Conservation (phyloP, 345 rosid species). For the Firmiana major region DNA sequence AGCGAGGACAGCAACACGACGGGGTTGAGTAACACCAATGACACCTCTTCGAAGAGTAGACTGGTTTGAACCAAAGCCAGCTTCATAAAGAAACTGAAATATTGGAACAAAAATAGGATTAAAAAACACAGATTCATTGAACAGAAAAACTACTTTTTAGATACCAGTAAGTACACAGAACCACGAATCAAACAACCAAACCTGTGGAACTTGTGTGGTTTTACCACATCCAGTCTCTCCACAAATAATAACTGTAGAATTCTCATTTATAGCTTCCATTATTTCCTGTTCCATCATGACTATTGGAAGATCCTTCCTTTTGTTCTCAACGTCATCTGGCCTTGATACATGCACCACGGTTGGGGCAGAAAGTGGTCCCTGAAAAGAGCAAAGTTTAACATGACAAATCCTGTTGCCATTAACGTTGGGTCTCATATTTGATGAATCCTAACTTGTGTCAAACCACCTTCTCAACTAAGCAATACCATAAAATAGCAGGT, state of each 20-base stretch:
- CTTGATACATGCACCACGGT: conserved; percentile 67
- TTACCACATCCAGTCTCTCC: conserved; percentile 98
- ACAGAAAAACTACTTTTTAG: background rate
- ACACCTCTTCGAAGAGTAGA: conserved; percentile 52
- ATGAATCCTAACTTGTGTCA: conserved; percentile 34
- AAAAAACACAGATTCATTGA: conserved; percentile 2
- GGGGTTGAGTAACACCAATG: conserved; percentile 95
- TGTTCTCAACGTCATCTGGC: conserved; percentile 65
- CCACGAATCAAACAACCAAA: conserved; percentile 26
- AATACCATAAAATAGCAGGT: background rate
- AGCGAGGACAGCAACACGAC: conserved; percentile 93
- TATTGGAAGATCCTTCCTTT: conserved; percentile 82
- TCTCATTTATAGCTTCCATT: conserved; percentile 83
- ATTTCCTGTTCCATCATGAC: conserved; percentile 99
- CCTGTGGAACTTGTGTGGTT: conserved; percentile 98
- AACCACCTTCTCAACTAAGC: conserved; percentile 15
- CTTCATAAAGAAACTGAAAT: conserved; percentile 85
- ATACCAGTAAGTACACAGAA: background rate
- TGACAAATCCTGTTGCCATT: conserved; percentile 15
- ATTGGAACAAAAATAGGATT: conserved; percentile 10
- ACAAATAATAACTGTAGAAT: conserved; percentile 57
- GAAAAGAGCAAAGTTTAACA: conserved; percentile 25
- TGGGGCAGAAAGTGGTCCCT: conserved; percentile 36
- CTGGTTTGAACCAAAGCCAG: conserved; percentile 73
- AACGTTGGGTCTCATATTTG: conserved; percentile 22